These are phyloP conservation scores for Ogataea nitratoaversa DNA, from an alignment of 805 yeast genomes.

Conservation along the genomic window DNA sequence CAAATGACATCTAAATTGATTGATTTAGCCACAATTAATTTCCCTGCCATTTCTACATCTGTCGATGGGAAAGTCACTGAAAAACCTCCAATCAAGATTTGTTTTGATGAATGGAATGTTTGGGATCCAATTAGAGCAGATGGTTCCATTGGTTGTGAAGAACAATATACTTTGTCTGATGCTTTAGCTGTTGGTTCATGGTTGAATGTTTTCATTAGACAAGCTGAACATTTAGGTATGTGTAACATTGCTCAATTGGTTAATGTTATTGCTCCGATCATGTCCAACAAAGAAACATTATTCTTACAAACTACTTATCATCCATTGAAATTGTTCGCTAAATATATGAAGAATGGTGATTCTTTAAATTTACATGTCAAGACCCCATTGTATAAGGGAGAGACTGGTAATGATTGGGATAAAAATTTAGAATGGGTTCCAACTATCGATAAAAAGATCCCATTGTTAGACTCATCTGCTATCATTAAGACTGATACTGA, in stretches of 20 bases:
- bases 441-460: constrained; percentile 9
- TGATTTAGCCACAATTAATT: constrained; percentile 27
- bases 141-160: constrained; percentile 31
- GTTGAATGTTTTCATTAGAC: constrained; percentile 33
- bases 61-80: constrained; percentile 9
- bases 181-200: constrained; percentile 33
- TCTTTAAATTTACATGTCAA: constrained; percentile 29
- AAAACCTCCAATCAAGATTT: constrained; percentile 22
- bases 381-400: constrained; percentile 26
- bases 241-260: constrained; percentile 33
- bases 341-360: constrained; percentile 30
- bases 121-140: constrained; percentile 33
- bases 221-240: constrained; percentile 29
- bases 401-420: constrained; percentile 19
- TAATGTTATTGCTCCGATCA: constrained; percentile 34
- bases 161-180: constrained; percentile 29
- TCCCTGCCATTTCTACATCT: constrained; percentile 9
- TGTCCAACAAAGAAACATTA: constrained; percentile 24
- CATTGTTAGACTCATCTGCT: constrained; percentile 28
- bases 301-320: constrained; percentile 31
- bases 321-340: constrained; percentile 27
- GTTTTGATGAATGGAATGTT: constrained; percentile 36
- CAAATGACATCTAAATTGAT: constrained; percentile 25
- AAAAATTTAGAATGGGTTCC: constrained; percentile 4
- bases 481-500: constrained; percentile 18